A percentile compares a stretch with the other conserved stretches of the same genome.
These are phyloP conservation scores for Nannochloris sp. DNA, from an alignment of 139 green algal species.

Conservation along the genomic window DNA sequence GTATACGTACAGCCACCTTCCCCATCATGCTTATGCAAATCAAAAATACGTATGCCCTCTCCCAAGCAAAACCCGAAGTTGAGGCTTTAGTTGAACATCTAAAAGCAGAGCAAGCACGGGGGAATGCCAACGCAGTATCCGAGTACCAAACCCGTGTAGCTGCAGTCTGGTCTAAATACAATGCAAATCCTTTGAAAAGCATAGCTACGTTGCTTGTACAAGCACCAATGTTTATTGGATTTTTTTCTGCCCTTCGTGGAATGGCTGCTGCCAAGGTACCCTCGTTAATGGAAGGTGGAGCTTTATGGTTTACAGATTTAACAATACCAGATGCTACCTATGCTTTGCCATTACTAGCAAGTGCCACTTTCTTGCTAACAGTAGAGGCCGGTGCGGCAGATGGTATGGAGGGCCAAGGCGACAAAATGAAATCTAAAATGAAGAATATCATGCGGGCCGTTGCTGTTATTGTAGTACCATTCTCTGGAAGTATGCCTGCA, in stretches of 20 bases:
- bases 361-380: conserved; percentile 56
- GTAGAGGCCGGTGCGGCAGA: conserved; percentile 63
- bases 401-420: conserved; percentile 47
- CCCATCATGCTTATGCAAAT: conserved; percentile 63
- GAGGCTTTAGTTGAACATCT: conserved; percentile 39
- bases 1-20: conserved; percentile 37
- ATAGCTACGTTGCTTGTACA: conserved; percentile 39
- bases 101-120: conserved; percentile 39
- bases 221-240: conserved; percentile 59
- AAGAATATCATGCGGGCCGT: conserved; percentile 58
- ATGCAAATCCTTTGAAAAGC: conserved; percentile 47
- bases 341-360: conserved; percentile 63
- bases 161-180: conserved; percentile 47
- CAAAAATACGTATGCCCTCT: conserved; percentile 55
- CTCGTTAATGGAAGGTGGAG: conserved; percentile 57
- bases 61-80: conserved; percentile 52
- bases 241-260: conserved; percentile 53
- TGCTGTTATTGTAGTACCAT: conserved; percentile 56
- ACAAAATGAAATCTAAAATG: conserved; percentile 33
- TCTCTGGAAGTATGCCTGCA: conserved; percentile 48
- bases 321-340: conserved; percentile 70
- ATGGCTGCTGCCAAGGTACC: conserved; percentile 51
- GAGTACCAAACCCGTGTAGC: conserved; percentile 33
- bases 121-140: conserved; percentile 17
- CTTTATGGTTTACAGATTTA: conserved; percentile 80